These are phyloP conservation scores for Tricholoma saponaceum DNA, from an alignment of 768 basidiomycete genomes.

Conservation along the genomic window DNA sequence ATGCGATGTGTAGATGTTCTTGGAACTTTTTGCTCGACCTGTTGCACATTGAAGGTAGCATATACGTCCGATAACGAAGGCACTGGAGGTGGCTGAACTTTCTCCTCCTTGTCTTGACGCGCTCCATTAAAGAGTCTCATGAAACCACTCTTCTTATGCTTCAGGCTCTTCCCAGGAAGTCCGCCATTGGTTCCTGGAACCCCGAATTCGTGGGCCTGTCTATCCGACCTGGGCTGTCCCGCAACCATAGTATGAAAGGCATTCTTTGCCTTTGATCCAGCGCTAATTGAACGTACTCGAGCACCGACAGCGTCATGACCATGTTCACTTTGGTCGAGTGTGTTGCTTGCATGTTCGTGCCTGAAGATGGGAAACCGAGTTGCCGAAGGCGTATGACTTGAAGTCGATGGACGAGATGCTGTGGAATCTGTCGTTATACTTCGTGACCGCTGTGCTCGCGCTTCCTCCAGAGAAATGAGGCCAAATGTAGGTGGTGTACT, in stretches of 20 bases:
- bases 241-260: constrained; percentile 41
- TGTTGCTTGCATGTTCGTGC: constrained; percentile 19
- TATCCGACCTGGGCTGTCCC: constrained; percentile 34
- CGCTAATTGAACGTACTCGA: constrained; percentile 61
- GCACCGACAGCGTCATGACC: constrained; percentile 22
- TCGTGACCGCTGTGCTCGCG: constrained; percentile 65
- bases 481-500: constrained; percentile 47
- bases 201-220: constrained; percentile 36
- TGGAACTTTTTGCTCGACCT: constrained; percentile 14
- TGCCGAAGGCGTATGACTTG: constrained; percentile 13
- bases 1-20: constrained; percentile 33
- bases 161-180: constrained; percentile 44
- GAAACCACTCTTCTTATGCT: constrained; percentile 79
- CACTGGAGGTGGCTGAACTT: constrained; percentile 49
- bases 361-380: constrained; percentile 30
- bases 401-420: constrained; percentile 19
- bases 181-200: constrained; percentile 5
- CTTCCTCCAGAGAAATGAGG: constrained; percentile 76
- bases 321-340: constrained; percentile 19
- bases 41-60: constrained; percentile 23
- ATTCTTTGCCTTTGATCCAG: constrained; percentile 49
- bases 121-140: constrained; percentile 68
- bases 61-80: constrained; percentile 42
- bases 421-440: constrained; percentile 35
- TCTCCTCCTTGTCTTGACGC: constrained; percentile 48